Conservation (phyloP, 2,329 filamentous ascomycete species). For the Monilinia fructigena region DNA sequence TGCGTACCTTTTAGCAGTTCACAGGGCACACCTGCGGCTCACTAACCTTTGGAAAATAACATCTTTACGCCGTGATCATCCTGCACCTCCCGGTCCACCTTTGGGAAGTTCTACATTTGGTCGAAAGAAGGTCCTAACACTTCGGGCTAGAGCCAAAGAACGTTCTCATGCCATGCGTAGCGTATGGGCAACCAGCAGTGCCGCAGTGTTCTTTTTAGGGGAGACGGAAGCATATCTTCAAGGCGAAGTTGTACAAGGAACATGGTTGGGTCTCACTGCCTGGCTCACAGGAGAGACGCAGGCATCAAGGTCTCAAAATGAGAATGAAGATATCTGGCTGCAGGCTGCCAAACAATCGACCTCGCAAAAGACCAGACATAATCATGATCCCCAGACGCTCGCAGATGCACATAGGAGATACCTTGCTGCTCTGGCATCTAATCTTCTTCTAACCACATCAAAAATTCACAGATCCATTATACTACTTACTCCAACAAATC, state of each 20-base stretch:
- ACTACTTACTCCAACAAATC: slow-evolving; percentile 67
- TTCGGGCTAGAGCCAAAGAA: slow-evolving; percentile 62
- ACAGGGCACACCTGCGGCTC: slow-evolving; percentile 79
- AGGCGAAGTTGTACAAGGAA: slow-evolving; percentile 77
- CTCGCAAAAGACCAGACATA: slow-evolving; percentile 31
- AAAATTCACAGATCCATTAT: slow-evolving; percentile 63
- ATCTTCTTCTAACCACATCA: slow-evolving; percentile 63
- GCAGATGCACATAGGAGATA: slow-evolving; percentile 77
- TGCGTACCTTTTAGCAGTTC: slow-evolving; percentile 80
- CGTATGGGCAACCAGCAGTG: slow-evolving; percentile 86
- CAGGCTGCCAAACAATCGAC: slow-evolving; percentile 32
- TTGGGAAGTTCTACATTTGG: slow-evolving; percentile 61
- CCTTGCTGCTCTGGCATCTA: slow-evolving; percentile 64
- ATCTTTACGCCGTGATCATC: slow-evolving; percentile 72
- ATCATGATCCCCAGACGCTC: slow-evolving; percentile 81
- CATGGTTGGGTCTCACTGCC: slow-evolving; percentile 74
- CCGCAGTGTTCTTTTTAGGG: slow-evolving; percentile 83
- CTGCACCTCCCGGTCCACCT: slow-evolving; percentile 65
- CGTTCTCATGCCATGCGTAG: slow-evolving; percentile 70
- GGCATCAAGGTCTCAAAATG: slow-evolving; percentile 23
- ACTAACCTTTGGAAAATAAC: slow-evolving; percentile 85
- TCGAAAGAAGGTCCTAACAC: slow-evolving; percentile 56
- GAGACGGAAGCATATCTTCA: slow-evolving; percentile 88
- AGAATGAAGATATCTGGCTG: slow-evolving; percentile 48
- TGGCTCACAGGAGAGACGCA: slow-evolving; percentile 58